Evolutionary conservation across 2,329 filamentous ascomycete species (phyloP), one percentile per base, ranked within the genome.

Genomic region (Fusarium fujikuroi): DNA sequence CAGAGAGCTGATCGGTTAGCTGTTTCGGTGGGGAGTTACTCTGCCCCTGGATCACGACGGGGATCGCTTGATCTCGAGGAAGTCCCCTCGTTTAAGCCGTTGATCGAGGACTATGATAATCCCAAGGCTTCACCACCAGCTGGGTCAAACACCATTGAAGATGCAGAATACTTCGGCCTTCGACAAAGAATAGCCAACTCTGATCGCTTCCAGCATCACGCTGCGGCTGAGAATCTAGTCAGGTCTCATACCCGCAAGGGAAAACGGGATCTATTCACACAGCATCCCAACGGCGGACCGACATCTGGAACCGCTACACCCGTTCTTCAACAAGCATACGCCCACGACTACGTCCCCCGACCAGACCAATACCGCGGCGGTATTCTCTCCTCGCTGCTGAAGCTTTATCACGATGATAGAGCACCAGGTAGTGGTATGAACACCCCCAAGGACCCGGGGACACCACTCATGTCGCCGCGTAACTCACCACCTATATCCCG

Each of bases 351-450:
- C 77, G 88, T 93, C 23, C 90, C 91, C 49, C 86, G 87, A 46
- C 93, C 93, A 9, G 83, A 86, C 28, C 88, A 91, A 70, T 95
- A 93, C 79, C 89, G 91, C 56, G 92, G 91, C 36, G 93, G 94
- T 36, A 89, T 95, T 52, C 84, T 97, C 2, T 91, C 91, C 5
- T 92, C 91, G 0, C 84, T 97, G 1, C 84, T 96, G 56, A 93
- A 91, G 80, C 85, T 95, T 15, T 92, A 93, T 77, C 87, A 90
- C 66, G 84, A 89, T 68, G 84, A 85, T 50, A 79, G 75, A 74
- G 75, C 74, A 66, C 81, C 78, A 19, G 81, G 78, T 60, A 85
- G 83, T 70, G 84, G 82, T 19, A 73, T 78, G 40, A 86, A 79
- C 71, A 87, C 85, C 3, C 85, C 85, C 19, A 70, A 77, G 65